Base-by-base conservation (phyloP, 106 monocot species). In the Vanilla planifolia region DNA sequence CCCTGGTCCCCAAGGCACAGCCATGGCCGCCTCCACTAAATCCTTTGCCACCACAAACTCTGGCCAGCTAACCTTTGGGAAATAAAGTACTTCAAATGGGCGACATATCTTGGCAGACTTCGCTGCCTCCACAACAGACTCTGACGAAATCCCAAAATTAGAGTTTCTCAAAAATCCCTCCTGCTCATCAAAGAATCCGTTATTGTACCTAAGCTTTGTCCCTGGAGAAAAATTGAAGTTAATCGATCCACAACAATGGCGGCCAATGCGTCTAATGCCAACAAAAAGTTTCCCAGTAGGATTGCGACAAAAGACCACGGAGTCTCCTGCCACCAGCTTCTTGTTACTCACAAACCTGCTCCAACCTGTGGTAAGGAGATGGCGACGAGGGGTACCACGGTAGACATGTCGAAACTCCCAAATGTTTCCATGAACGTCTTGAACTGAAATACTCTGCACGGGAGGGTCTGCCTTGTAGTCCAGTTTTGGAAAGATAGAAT, bases 361-460 rank as follows among this genome's bases (percentile, higher is more conserved):
- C 91, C 91, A 91, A 8, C 86, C 85, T 28, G 91, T 82, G 39
- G 90, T 85, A 43, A 91, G 69, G 1, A 91, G 68, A 59, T 91
- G 82, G 8, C 85, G 61, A 27, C 67, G 61, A 0, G 90, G 90
- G 3, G 85, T 74, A 19, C 90, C 85, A 9, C 90, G 79, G 59
- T 71, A 91, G 43, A 91, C 75, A 67, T 91, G 85, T 32, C 79
- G 65, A 61, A 91, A 91, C 43, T 69, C 21, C 79, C 81, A 91
- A 11, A 3, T 21, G 5, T 3, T 51, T 14, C 86, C 91, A 25
- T 82, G 79, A 24, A 83, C 56, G 43, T 91, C 91, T 13, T 8
- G 16, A 6, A 80, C 26, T 7, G 2, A 15, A 34, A 92, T 39
- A 36, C 3, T 69, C 76, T 92, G 86, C 30, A 60, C 42, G 8